Conservation (phyloP, 257 asterid species). For the Solanum verrucosum region DNA sequence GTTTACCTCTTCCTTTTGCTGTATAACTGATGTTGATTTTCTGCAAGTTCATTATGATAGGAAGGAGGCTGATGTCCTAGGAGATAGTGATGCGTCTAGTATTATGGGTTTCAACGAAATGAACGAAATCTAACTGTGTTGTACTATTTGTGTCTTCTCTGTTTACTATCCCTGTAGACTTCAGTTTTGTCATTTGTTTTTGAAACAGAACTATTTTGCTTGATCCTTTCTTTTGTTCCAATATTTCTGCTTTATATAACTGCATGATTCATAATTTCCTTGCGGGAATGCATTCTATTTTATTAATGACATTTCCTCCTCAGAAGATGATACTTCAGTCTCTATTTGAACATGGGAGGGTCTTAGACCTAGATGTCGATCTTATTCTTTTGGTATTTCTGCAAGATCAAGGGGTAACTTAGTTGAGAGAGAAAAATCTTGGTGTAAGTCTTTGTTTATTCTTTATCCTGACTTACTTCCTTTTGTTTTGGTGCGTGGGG, state of each 20-base stretch:
- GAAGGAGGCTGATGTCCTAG: background rate
- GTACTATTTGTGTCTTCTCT: background rate
- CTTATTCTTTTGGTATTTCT: background rate
- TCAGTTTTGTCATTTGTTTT: background rate
- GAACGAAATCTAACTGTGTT: background rate
- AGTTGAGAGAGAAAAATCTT: background rate
- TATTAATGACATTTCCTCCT: background rate
- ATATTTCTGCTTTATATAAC: background rate
- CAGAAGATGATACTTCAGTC: background rate
- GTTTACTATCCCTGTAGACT: background rate
- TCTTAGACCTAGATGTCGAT: background rate
- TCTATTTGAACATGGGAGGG: background rate
- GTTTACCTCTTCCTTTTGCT: slow-evolving; percentile 16
- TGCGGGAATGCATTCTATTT: background rate
- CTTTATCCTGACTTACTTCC: background rate
- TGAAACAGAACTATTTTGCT: background rate
- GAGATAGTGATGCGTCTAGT: background rate
- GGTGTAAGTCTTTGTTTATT: background rate
- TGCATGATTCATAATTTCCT: background rate
- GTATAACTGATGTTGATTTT: background rate
- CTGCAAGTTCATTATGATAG: background rate
- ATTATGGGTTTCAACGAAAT: background rate
- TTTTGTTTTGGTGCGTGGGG: background rate
- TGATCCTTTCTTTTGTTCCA: background rate
- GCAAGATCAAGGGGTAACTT: background rate